Conservation (phyloP, 2,329 filamentous ascomycete species). For the Aspergillus oerlinghausenensis region DNA sequence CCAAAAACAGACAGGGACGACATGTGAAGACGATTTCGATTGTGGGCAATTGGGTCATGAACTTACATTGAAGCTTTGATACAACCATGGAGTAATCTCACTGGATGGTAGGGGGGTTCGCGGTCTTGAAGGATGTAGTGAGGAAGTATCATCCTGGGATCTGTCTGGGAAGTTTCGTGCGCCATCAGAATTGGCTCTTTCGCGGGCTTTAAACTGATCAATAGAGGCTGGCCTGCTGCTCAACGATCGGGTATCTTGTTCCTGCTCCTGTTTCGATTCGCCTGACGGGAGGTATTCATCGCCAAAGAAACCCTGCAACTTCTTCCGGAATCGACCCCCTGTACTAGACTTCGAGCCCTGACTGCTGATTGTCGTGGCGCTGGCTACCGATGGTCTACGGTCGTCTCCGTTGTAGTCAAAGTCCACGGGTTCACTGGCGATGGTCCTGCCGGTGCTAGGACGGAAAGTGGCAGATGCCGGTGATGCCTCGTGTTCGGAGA, state of each 20-base stretch:
- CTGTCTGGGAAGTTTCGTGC: constrained; percentile 52
- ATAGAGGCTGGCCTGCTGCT: constrained; percentile 27
- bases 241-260: constrained; percentile 55
- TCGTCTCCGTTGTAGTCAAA: constrained; percentile 62
- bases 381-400: constrained; percentile 80
- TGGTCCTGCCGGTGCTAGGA: constrained; percentile 50
- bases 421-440: constrained; percentile 58
- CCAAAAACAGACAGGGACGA: neutral
- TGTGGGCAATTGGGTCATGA: neutral
- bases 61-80: constrained; percentile 75
- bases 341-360: constrained; percentile 71
- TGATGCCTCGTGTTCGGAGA: constrained; percentile 35
- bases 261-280: constrained; percentile 59
- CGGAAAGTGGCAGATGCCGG: constrained; percentile 70
- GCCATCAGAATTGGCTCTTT: constrained; percentile 78
- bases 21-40: neutral
- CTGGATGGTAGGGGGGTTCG: constrained; percentile 82
- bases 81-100: constrained; percentile 96
- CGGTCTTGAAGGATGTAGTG: constrained; percentile 71
- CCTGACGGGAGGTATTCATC: constrained; percentile 73
- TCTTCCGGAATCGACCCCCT: constrained; percentile 68
- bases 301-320: constrained; percentile 86
- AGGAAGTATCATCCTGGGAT: constrained; percentile 52
- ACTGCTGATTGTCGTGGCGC: constrained; percentile 81
- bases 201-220: constrained; percentile 57